These are phyloP conservation scores for Pseudopediastrum boryanum DNA, from an alignment of 139 green algal species.

Conservation along the genomic window DNA sequence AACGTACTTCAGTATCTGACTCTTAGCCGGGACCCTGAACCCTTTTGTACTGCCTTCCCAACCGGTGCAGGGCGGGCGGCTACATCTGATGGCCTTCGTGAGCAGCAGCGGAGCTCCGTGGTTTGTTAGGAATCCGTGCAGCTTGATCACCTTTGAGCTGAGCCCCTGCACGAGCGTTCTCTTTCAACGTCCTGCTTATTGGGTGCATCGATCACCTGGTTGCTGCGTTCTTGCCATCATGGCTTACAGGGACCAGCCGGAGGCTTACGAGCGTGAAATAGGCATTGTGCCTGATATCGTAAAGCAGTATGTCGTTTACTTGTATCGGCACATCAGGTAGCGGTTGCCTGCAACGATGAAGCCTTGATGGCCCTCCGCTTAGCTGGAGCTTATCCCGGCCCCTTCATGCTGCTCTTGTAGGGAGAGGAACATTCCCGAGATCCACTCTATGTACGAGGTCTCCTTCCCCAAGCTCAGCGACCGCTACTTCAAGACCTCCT, in stretches of 20 bases:
- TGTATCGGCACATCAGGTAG: constrained; percentile 94
- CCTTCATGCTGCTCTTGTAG: constrained; percentile 48
- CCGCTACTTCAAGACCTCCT: constrained; percentile 90
- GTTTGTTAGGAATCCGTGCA: no score
- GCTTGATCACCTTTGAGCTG: no score
- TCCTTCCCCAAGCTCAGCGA: constrained; percentile 95
- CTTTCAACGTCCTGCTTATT: no score
- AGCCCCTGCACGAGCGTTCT: no score
- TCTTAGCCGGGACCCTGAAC: no score
- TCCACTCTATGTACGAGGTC: constrained; percentile 95
- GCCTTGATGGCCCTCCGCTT: not conserved
- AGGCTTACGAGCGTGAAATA: constrained; percentile 24
- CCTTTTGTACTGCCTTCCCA: no score
- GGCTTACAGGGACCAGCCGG: constrained; percentile 20
- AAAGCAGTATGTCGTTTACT: constrained; percentile 95
- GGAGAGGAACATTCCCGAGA: constrained; percentile 97
- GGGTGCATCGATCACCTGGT: no score
- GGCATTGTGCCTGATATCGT: constrained; percentile 88
- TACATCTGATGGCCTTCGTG: no score
- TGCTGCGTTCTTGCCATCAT: no score
- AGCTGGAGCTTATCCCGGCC: not conserved
- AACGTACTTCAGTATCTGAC: no score
- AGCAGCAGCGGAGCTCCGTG: no score
- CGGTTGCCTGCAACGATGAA: not conserved
- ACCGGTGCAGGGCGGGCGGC: no score